phyloP scores from a whole-genome alignment of 2,329 filamentous ascomycete genomes.

The Westerdykella sp. region DNA sequence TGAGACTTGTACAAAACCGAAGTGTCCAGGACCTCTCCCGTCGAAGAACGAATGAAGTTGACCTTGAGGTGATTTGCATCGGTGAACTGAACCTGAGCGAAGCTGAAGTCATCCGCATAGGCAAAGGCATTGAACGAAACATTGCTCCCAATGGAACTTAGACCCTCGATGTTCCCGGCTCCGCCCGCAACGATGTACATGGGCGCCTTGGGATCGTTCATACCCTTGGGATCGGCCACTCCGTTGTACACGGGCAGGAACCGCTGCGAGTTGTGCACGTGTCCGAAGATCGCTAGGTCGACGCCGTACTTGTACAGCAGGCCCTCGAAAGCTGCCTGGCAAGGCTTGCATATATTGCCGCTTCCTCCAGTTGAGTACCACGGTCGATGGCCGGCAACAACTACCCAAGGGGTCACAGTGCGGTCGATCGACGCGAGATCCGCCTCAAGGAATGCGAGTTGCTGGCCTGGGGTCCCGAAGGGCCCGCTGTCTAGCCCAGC shows the following conservation, averaged over 20 bases:
- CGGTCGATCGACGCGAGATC: slow-evolving; percentile 54
- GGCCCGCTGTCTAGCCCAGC: slow-evolving; percentile 44
- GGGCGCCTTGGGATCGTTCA: slow-evolving; percentile 49
- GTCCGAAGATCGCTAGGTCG: slow-evolving; percentile 52
- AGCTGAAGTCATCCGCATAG: slow-evolving; percentile 50
- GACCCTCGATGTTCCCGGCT: slow-evolving; percentile 52
- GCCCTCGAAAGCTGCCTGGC: slow-evolving; percentile 49
- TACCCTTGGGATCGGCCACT: slow-evolving; percentile 35
- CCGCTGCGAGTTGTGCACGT: slow-evolving; percentile 54
- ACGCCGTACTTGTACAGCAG: slow-evolving; percentile 53
- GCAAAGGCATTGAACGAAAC: slow-evolving; percentile 44
- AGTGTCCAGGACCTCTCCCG: slow-evolving; percentile 6
- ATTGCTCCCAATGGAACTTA: slow-evolving; percentile 40
- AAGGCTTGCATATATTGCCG: slow-evolving; percentile 39
- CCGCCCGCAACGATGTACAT: slow-evolving; percentile 54
- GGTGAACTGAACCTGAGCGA: slow-evolving; percentile 45
- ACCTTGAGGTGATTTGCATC: slow-evolving; percentile 45
- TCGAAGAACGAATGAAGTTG: slow-evolving; percentile 47
- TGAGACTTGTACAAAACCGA: no score
- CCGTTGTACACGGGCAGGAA: slow-evolving; percentile 38
- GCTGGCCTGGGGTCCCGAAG: slow-evolving; percentile 46
- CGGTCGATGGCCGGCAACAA: slow-evolving; percentile 43
- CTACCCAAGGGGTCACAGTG: slow-evolving; percentile 49
- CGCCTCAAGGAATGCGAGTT: slow-evolving; percentile 50
- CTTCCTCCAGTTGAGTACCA: slow-evolving; percentile 28